phyloP scores from a whole-genome alignment of 768 basidiomycete genomes.

The Hebeloma cylindrosporum region DNA sequence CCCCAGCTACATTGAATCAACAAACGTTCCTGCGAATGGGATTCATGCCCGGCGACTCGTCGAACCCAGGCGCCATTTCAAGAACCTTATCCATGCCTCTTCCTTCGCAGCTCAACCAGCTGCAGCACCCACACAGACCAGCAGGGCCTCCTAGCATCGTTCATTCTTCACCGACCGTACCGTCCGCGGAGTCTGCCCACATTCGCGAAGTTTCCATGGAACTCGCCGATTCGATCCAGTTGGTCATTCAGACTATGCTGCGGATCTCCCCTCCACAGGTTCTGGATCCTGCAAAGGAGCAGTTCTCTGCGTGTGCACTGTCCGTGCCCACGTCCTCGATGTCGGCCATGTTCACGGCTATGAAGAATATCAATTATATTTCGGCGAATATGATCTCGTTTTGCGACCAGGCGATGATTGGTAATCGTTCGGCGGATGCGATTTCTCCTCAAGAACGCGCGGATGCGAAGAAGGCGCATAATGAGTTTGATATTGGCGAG shows the following conservation, averaged over 20 bases:
- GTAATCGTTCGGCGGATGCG: constrained; percentile 14
- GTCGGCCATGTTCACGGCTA: constrained; percentile 84
- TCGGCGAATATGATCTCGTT: constrained; percentile 78
- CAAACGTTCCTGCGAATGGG: no score
- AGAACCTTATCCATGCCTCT: constrained; percentile 79
- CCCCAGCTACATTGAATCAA: no score
- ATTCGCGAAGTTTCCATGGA: constrained; percentile 79
- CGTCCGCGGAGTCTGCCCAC: constrained; percentile 31
- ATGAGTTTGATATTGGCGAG: constrained; percentile 92
- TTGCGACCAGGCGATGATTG: constrained; percentile 24
- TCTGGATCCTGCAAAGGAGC: constrained; percentile 90
- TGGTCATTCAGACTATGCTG: constrained; percentile 87
- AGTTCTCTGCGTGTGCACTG: constrained; percentile 85
- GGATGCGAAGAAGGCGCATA: constrained; percentile 21
- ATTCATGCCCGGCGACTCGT: no score
- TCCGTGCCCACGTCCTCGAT: constrained; percentile 86
- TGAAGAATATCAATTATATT: constrained; percentile 93
- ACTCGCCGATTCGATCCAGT: constrained; percentile 87
- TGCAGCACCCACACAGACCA: constrained; percentile 65
- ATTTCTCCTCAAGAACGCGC: background rate
- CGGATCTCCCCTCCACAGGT: constrained; percentile 89
- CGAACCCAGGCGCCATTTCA: constrained; percentile 61
- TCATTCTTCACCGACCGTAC: constrained; percentile 20
- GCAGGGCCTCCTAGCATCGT: constrained; percentile 12
- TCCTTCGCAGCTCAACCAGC: constrained; percentile 73